Evolutionary conservation across 768 basidiomycete genomes (phyloP).

Genomic region (Pleurotus platypus): DNA sequence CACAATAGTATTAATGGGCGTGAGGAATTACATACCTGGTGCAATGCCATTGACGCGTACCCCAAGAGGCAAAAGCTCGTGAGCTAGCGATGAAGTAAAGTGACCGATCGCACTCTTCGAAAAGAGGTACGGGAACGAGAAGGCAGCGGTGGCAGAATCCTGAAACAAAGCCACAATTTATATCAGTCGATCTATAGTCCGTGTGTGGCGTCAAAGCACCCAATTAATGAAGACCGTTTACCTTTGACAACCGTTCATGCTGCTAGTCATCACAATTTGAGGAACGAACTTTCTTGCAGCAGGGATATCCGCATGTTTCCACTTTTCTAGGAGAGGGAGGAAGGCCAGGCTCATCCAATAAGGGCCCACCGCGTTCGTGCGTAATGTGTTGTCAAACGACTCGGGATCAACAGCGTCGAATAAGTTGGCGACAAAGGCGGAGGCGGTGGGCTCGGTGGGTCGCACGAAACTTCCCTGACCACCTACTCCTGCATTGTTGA

Average conservation of each 20-base stretch:
- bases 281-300: constrained; percentile 35
- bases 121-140: constrained; percentile 41
- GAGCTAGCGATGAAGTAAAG: constrained; percentile 40
- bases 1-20: background rate
- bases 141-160: constrained; percentile 38
- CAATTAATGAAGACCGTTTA: constrained; percentile 6
- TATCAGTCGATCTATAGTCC: background rate
- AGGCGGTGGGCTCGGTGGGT: constrained; percentile 26
- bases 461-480: constrained; percentile 21
- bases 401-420: constrained; percentile 35
- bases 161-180: constrained; percentile 9
- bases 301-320: constrained; percentile 29
- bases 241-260: constrained; percentile 53
- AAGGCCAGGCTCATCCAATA: constrained; percentile 59
- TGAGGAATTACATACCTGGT: constrained; percentile 23
- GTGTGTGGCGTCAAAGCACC: too few species aligned
- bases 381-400: constrained; percentile 29
- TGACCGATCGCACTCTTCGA: constrained; percentile 47
- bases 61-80: constrained; percentile 43
- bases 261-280: constrained; percentile 46
- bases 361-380: constrained; percentile 40
- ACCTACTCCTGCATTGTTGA: constrained; percentile 45
- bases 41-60: constrained; percentile 48
- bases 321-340: constrained; percentile 46
- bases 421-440: constrained; percentile 32